A percentile compares a stretch with the other conserved stretches of the same genome.
Evolutionary conservation across 73 alveolate species (phyloP).

Genomic region (Stentor coeruleus): DNA sequence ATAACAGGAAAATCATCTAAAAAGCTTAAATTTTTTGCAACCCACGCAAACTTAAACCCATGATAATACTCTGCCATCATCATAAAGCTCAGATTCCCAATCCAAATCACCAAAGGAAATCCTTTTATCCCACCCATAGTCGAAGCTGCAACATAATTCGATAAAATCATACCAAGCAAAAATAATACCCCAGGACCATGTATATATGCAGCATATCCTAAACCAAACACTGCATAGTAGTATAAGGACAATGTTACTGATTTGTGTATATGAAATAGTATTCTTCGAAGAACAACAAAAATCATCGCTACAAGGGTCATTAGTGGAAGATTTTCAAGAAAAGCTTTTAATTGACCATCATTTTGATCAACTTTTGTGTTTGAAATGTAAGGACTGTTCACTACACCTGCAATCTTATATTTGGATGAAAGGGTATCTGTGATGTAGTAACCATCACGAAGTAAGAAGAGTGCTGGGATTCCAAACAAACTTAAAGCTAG

Average conservation of each 20-base stretch:
- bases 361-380: neutral
- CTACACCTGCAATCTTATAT: neutral
- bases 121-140: neutral
- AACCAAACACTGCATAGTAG: neutral
- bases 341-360: neutral
- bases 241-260: neutral
- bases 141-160: neutral
- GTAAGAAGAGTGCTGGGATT: too few species aligned
- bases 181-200: conserved; percentile 21
- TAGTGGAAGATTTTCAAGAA: neutral
- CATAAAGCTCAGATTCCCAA: neutral
- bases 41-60: neutral
- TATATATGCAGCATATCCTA: neutral
- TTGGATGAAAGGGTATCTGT: too few species aligned
- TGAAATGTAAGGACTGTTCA: neutral
- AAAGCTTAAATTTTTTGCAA: neutral
- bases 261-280: too few species aligned
- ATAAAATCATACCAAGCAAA: neutral
- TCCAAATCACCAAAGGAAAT: neutral
- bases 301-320: too few species aligned
- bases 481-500: too few species aligned
- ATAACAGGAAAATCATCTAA: neutral
- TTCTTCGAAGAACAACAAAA: too few species aligned
- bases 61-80: neutral
- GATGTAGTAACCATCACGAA: too few species aligned